Base-by-base conservation (phyloP, 1,284 basidiomycete species). In the Neonothopanus nambi region DNA sequence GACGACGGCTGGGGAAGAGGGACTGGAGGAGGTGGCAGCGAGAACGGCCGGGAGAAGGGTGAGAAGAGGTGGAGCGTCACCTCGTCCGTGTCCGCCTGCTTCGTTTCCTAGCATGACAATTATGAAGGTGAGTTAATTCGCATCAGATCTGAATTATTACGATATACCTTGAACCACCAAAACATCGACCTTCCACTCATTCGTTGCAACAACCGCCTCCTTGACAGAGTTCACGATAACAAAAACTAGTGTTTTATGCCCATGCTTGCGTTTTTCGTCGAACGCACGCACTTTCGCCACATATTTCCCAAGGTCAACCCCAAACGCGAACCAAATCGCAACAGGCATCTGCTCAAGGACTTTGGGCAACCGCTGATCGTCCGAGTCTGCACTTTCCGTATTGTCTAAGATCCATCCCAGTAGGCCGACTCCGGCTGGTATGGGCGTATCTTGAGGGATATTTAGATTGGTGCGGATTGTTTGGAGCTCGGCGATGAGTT, bases 61-160 rank as follows among this genome's bases (percentile, higher is more conserved):
- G 54, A 76, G 66, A 8, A 78, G 68, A 3, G 80, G 69, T 42
- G 76, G 77, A 11, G 79, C 71, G 33, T 67, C 61, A 42, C 63
- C 57, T 52, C 67, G 65, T 5, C 80, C 80, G 61, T 84, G 81
- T 38, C 80, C 80, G 0, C 82, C 80, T 17, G 80, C 70, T 60
- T 82, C 82, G 59, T 65, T 75, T 11, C 81, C 80, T 82, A 23
- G 28, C 17, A 20, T 17, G 11, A n/a, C 17, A 15, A 12, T 13
- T 17, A 24, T 20, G 7, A 26, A 15, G 4, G 23, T 9, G 38
- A 24, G n/a, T n/a, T n/a, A n/a, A n/a, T n/a, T n/a, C n/a, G n/a
- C n/a, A n/a, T n/a, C n/a, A n/a, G n/a, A n/a, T n/a, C n/a, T n/a
- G n/a, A 35, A 23, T n/a, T 30, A 18, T 18, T 3, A 42, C 40